These are phyloP conservation scores for Castanospermum australe DNA, from an alignment of 306 rosid species.

Conservation along the genomic window DNA sequence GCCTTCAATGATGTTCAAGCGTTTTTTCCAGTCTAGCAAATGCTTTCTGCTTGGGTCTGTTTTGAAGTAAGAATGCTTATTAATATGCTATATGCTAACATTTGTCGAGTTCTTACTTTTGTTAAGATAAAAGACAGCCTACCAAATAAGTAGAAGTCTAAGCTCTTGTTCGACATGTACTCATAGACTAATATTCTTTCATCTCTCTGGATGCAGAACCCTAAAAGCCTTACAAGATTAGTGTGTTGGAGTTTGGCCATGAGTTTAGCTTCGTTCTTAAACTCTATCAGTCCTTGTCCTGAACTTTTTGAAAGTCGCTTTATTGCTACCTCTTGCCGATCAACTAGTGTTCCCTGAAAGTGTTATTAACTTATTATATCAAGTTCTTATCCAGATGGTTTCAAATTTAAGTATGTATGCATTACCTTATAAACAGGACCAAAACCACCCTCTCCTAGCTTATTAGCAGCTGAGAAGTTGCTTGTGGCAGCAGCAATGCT, in stretches of 20 bases:
- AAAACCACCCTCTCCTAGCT: constrained; percentile 37
- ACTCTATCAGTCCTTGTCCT: constrained; percentile 38
- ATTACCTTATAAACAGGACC: constrained; percentile 39
- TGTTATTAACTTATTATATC: neutral
- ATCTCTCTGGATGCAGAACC: constrained; percentile 41
- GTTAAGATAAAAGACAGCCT: neutral
- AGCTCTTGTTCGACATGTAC: constrained; percentile 28
- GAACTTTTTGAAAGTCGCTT: constrained; percentile 44
- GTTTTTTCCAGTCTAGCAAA: constrained; percentile 2
- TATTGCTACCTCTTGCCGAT: constrained; percentile 46
- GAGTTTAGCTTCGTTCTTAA: constrained; percentile 40
- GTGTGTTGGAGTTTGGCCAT: constrained; percentile 50
- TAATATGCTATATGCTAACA: neutral
- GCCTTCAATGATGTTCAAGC: constrained; percentile 29
- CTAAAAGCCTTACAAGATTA: constrained; percentile 42
- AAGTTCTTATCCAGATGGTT: neutral
- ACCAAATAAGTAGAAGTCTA: constrained; percentile 43
- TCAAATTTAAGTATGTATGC: neutral
- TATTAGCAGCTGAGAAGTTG: constrained; percentile 13
- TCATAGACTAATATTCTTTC: constrained; percentile 35
- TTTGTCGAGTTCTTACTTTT: neutral
- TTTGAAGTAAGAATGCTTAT: neutral
- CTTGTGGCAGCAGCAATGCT: constrained; percentile 23
- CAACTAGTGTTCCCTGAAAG: constrained; percentile 32
- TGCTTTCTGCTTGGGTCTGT: neutral